Base-by-base conservation (phyloP, 306 rosid species). In the Astragalus glycyphyllos region DNA sequence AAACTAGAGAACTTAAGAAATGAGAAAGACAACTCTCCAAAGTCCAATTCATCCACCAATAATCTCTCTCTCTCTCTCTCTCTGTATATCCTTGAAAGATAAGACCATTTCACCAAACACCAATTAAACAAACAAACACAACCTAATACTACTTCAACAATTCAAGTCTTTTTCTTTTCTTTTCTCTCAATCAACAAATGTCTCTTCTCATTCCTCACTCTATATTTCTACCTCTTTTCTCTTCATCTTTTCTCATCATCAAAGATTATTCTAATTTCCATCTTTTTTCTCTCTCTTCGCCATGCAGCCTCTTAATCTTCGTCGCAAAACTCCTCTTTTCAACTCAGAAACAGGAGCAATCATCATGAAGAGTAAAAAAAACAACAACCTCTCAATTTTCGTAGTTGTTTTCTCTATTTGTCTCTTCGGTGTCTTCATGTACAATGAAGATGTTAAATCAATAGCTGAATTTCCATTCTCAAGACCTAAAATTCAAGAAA, bases 401-500 rank as follows among this genome's bases (percentile, higher is more conserved):
- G 96, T 83, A 0, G 96, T 95, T 0, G 93, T 89, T 1, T 91
- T 86, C 82, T 86, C 97, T 9, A 73, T 95, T 1, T 86, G 87
- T 57, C 90, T 95, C 61, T 95, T 95, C 31, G 99, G 93, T 46
- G 45, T 89, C 15, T 95, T 95, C 96, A 95, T 95, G 89, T 95
- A 95, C 80, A 95, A 89, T 1, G 99, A 95, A 69, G 99, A 95
- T 15, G 97, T 95, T 0, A 95, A 91, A 49, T 87, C 99, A 48
- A 87, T 91, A 0, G 97, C 97, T 0, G 99, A 95, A 51, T 95
- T 91, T 7, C 97, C 99, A 4, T 95, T 95, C 29, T 87, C 96
- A 1, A 79, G 74, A 40, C 83, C 87, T 2, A 87, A 87, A 81
- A 80, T 76, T 5, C 95, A 86, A 66, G 87, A 86, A 74, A 81